These are phyloP conservation scores for Aureobasidium sp. DNA, from an alignment of 2,329 filamentous ascomycete species.

Conservation along the genomic window DNA sequence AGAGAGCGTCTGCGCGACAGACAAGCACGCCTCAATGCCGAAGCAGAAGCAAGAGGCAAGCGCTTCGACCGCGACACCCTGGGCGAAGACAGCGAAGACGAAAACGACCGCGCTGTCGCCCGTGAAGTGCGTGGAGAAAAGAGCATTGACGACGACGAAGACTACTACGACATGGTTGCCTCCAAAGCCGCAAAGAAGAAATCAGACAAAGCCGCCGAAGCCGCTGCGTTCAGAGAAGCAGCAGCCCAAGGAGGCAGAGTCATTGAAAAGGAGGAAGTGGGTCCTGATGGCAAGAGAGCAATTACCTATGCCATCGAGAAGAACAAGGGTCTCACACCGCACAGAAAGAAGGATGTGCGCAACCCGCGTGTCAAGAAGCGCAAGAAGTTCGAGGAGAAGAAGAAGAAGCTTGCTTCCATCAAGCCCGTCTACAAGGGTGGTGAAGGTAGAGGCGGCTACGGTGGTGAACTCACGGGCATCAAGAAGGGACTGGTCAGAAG, in stretches of 20 bases:
- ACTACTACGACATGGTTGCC: slow-evolving; percentile 87
- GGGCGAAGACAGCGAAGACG: slow-evolving; percentile 59
- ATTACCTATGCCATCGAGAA: slow-evolving; percentile 93
- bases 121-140: slow-evolving; percentile 38
- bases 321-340: slow-evolving; percentile 90
- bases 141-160: slow-evolving; percentile 49
- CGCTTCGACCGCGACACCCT: slow-evolving; percentile 60
- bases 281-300: slow-evolving; percentile 79
- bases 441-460: slow-evolving; percentile 77
- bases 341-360: slow-evolving; percentile 85
- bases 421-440: slow-evolving; percentile 80
- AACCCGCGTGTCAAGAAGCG: slow-evolving; percentile 98
- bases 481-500: slow-evolving; percentile 91
- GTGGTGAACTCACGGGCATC: slow-evolving; percentile 89
- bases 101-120: slow-evolving; percentile 52
- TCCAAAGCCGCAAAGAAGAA: slow-evolving; percentile 59
- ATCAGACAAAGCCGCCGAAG: slow-evolving; percentile 64
- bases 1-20: slow-evolving; percentile 82
- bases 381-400: slow-evolving; percentile 91
- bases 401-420: slow-evolving; percentile 91
- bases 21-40: slow-evolving; percentile 76
- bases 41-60: slow-evolving; percentile 76
- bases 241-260: slow-evolving; percentile 53
- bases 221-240: slow-evolving; percentile 49
- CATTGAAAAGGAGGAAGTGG: slow-evolving; percentile 61